Conservation (phyloP, 2,329 filamentous ascomycete genomes). For the Xylaria sp. region DNA sequence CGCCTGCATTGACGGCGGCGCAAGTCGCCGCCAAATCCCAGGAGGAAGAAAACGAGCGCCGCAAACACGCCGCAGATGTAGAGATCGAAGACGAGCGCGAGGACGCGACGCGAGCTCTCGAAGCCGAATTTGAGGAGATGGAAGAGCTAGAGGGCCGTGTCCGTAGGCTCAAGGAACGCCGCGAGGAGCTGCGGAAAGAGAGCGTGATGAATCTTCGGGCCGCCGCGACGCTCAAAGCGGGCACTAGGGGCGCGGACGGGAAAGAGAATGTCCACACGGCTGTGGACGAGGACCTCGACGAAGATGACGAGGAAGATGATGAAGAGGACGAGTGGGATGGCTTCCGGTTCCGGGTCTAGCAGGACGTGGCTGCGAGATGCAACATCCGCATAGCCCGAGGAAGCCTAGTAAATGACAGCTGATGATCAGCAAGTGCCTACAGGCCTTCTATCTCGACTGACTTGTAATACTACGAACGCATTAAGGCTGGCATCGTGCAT, state of each 20-base stretch:
- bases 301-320: constrained; percentile 55
- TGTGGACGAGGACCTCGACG: constrained; percentile 54
- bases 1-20: constrained; percentile 73
- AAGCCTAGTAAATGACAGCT: not conserved
- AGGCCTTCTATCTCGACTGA: not conserved
- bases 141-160: constrained; percentile 80
- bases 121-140: constrained; percentile 87
- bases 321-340: constrained; percentile 70
- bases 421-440: not conserved
- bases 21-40: constrained; percentile 67
- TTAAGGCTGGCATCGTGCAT: constrained; percentile 10
- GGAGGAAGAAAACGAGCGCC: constrained; percentile 62
- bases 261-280: constrained; percentile 39
- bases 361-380: constrained; percentile 1
- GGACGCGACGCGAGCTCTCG: constrained; percentile 77
- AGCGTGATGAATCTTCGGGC: constrained; percentile 42
- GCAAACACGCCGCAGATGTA: constrained; percentile 64
- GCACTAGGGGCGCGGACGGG: constrained; percentile 38
- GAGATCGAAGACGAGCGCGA: constrained; percentile 75
- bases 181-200: constrained; percentile 70
- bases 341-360: constrained; percentile 61
- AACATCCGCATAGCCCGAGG: not conserved
- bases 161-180: constrained; percentile 72
- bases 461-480: constrained; percentile 32
- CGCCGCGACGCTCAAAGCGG: constrained; percentile 45